A percentile compares a stretch with the other conserved stretches of the same genome.
phyloP scores from a whole-genome alignment of 139 green algal genomes.

The Chlorella ohadii region DNA sequence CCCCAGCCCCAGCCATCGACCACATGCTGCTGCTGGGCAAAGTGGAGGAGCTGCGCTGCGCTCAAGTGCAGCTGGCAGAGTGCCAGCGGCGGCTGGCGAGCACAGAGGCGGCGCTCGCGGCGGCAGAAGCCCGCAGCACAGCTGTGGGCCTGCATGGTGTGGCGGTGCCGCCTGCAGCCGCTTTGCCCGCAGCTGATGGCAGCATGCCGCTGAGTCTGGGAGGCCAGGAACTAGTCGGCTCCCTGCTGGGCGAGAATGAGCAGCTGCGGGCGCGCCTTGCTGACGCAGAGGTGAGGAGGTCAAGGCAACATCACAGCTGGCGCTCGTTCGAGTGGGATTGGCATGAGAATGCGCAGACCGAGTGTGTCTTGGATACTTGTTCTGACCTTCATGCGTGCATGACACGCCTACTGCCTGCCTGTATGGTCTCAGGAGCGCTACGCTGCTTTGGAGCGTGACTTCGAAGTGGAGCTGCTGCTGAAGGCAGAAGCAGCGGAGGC shows the following conservation, averaged over 20 bases:
- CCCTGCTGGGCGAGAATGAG: slow-evolving; percentile 65
- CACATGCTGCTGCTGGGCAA: slow-evolving; percentile 21
- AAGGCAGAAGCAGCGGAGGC: not conserved
- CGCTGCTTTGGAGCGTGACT: slow-evolving; percentile 8
- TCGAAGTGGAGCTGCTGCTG: slow-evolving; percentile 27
- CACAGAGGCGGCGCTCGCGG: not conserved
- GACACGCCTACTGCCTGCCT: too few species aligned
- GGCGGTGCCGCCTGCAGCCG: not conserved
- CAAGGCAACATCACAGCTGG: too few species aligned
- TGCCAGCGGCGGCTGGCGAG: slow-evolving; percentile 50
- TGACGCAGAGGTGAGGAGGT: slow-evolving; percentile 50
- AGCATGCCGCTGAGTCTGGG: not conserved
- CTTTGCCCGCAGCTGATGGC: too few species aligned
- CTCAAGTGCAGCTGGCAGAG: slow-evolving; percentile 68
- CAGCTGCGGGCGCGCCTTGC: slow-evolving; percentile 54
- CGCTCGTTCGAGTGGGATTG: too few species aligned
- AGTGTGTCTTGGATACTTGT: too few species aligned
- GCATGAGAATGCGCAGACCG: too few species aligned
- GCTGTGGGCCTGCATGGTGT: not conserved
- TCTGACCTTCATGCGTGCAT: not conserved
- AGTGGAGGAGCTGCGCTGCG: slow-evolving; percentile 24
- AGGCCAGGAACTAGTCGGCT: slow-evolving; percentile 1
- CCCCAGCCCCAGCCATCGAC: not conserved
- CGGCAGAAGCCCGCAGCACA: not conserved
- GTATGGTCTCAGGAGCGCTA: slow-evolving; percentile 28